Base-by-base conservation (phyloP, 1,284 basidiomycete genomes). In the Ganoderma boninense region DNA sequence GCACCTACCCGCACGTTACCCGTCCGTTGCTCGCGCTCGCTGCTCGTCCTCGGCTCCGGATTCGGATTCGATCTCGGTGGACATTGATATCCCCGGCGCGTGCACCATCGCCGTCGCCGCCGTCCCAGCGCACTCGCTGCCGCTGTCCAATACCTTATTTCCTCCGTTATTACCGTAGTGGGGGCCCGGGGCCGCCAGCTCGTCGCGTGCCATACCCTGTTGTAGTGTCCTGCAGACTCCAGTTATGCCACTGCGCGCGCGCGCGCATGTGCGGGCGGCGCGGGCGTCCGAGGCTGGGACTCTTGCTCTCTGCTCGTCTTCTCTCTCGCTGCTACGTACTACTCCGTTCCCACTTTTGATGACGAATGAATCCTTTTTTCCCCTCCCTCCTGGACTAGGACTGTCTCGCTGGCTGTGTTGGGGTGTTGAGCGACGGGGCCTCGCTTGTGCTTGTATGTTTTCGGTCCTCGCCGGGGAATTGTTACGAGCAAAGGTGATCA, bases 111-210 rank as follows among this genome's bases (percentile, higher is more conserved):
- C 18, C 43, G 18, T 46, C 44, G 18, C 20, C 49, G 23, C 26
- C 49, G 46, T 49, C 8, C 20, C 23, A 26, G 23, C 23, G 11
- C 49, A 4, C 5, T 18, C 20, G 18, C 46, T 49, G 46, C n/a
- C n/a, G n/a, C n/a, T n/a, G n/a, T n/a, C 14, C 49, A 13, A 46
- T 56, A 38, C 57, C 10, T 59, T 59, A 59, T n/a, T 59, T 38
- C 32, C 57, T 59, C 57, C 35, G 16, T 59, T 59, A 59, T 59
- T 59, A 57, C 29, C 46, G 11, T 26, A 52, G 23, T 52, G n/a
- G n/a, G 49, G 8, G 20, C 23, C 49, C 23, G 23, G 49, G 49
- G 49, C 49, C 49, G 49, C 49, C 49, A 11, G 8, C 49, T 26
- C 49, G 11, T 52, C 23, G 23, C 49, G 23, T 23, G 18, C 23